Base-by-base conservation (phyloP, 257 asterid species). In the Eucommia ulmoides region DNA sequence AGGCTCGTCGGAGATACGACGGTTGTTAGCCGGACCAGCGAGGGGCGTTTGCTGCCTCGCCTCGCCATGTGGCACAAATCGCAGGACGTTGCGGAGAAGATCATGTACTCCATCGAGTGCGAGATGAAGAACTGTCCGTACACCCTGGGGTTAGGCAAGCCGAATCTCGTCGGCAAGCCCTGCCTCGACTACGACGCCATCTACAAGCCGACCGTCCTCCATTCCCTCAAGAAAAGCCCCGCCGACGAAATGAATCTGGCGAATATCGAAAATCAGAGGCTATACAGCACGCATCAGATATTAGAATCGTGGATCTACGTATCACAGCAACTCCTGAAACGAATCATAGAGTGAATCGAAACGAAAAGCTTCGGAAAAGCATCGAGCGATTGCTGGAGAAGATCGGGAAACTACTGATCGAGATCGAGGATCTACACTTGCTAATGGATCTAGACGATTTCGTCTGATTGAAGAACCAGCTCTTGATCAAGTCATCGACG, bases 111-210 rank as follows among this genome's bases (percentile, higher is more conserved):
- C 21, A 80, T 88, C 53, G 97, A 88, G 70, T 64, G 84, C 35
- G 71, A 66, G 77, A 82, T 88, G 97, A 75, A 78, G 74, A 64
- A 74, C 33, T 72, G 78, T 22, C 86, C 84, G 21, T 84, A 62
- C 75, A 88, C 97, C 1, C 54, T 88, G 18, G 97, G 97, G 5
- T 61, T 88, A 51, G 97, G 97, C 1, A 95, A 88, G 69, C 95
- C 97, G 51, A 88, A 88, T 17, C 69, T 76, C 46, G 20, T 63
- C 81, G 92, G 89, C 1, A 88, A 88, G 65, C 95, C 97, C 35
- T 63, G 89, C 72, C 74, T 88, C 16, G 55, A 82, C 55, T 88
- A 81, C 75, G 95, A 88, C 45, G 59, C n/a, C 22, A 59, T 88
- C 58, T 80, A 88, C 75, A 82, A 71, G 71, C 97, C 97, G 56